phyloP scores from a whole-genome alignment of 441 rosid species.

The Euphorbia celastroides region DNA sequence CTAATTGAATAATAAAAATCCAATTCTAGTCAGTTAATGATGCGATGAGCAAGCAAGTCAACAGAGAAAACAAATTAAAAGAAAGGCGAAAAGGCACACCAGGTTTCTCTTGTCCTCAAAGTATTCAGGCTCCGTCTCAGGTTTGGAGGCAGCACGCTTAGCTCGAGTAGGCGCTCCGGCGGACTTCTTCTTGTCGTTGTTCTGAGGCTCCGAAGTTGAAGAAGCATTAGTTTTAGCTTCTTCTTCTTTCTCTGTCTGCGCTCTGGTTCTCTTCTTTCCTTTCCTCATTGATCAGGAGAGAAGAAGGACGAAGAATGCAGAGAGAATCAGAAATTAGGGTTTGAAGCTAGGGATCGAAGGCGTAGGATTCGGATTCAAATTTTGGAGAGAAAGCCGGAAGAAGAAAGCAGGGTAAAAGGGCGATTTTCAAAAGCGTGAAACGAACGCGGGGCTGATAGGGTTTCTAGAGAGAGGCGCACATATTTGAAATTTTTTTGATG shows the following conservation, averaged over 20 bases:
- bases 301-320: neutral
- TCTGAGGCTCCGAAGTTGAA: conserved; percentile 22
- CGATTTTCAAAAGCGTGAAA: neutral
- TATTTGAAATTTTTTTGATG: neutral
- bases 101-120: conserved; percentile 79
- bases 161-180: conserved; percentile 30
- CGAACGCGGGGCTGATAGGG: neutral
- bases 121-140: conserved; percentile 42
- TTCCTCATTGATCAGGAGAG: conserved; percentile 39
- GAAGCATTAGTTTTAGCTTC: conserved; percentile 18
- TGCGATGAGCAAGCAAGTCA: neutral
- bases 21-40: neutral
- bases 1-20: neutral
- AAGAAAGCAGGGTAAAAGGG: neutral
- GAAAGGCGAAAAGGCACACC: conserved; percentile 28
- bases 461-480: neutral
- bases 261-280: conserved; percentile 67
- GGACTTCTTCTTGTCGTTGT: conserved; percentile 18
- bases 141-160: conserved; percentile 43
- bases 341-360: neutral
- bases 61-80: too few relatives aligned
- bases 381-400: conserved; percentile 4
- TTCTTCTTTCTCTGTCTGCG: conserved; percentile 27
- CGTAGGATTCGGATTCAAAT: conserved; percentile 41
- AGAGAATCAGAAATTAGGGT: neutral